Conservation (phyloP, 441 rosid genomes). For the Macaranga tanarius region DNA sequence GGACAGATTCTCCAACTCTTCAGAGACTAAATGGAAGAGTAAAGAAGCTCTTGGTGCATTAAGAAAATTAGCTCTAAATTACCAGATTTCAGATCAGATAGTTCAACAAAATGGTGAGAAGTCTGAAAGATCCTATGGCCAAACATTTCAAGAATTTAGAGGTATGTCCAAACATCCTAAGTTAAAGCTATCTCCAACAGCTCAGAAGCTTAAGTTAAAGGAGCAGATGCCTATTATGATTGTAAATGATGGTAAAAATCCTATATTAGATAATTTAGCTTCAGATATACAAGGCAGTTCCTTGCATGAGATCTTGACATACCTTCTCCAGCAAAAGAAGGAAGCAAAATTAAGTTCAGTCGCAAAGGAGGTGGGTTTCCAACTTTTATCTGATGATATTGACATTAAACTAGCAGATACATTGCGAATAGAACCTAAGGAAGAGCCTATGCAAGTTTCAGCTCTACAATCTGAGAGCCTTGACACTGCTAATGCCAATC, state of each 20-base stretch:
- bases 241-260: conserved; percentile 62
- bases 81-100: conserved; percentile 36
- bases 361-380: conserved; percentile 88
- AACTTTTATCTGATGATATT: conserved; percentile 74
- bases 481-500: conserved; percentile 30
- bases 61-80: conserved; percentile 59
- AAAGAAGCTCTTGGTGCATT: conserved; percentile 62
- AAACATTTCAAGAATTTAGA: conserved; percentile 32
- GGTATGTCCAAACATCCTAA: conserved; percentile 46
- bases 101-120: conserved; percentile 34
- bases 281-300: conserved; percentile 65
- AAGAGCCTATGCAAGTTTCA: conserved; percentile 42
- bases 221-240: conserved; percentile 76
- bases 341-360: conserved; percentile 64
- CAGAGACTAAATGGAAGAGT: conserved; percentile 57
- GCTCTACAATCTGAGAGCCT: conserved; percentile 33
- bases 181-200: conserved; percentile 38
- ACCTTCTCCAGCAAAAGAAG: conserved; percentile 64
- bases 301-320: conserved; percentile 63
- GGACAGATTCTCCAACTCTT: conserved; percentile 66
- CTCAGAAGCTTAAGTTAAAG: conserved; percentile 48
- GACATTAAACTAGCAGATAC: conserved; percentile 47
- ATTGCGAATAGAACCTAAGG: conserved; percentile 40
- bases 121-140: conserved; percentile 37
- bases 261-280: conserved; percentile 47